Percentiles rank a stretch among this genome's conserved stretches.
Evolutionary conservation across 257 asterid species (phyloP).

Genomic region (Nicotiana otophora): DNA sequence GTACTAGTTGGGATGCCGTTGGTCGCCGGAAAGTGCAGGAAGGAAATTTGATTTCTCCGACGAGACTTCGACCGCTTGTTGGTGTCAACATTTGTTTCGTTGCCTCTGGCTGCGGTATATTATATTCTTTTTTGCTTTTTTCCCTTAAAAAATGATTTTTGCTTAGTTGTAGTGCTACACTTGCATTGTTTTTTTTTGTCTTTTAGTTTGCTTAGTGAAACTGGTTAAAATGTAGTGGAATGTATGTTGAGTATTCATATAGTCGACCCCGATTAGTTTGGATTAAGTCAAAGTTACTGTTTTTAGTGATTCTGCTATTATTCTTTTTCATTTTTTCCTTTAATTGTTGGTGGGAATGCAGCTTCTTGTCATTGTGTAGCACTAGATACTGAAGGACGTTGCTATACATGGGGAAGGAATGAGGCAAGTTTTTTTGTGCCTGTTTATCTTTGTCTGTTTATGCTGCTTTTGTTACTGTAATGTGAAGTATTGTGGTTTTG

Average conservation of each 20-base stretch:
- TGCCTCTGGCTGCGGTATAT: conserved; percentile 82
- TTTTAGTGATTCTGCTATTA: not conserved
- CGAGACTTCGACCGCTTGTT: conserved; percentile 77
- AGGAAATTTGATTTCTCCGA: conserved; percentile 73
- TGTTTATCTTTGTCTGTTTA: too few species aligned
- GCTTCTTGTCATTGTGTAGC: conserved; percentile 96
- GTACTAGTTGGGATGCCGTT: conserved; percentile 78
- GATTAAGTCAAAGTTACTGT: not conserved
- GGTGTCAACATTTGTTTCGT: conserved; percentile 76
- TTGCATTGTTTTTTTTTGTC: too few species aligned
- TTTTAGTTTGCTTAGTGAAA: not conserved
- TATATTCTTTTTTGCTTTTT: not conserved
- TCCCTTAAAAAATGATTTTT: too few species aligned
- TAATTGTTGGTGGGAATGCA: conserved; percentile 24
- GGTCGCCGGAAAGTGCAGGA: conserved; percentile 76
- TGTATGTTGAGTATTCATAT: not conserved
- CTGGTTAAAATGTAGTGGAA: not conserved
- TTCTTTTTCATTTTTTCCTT: not conserved
- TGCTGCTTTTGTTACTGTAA: too few species aligned
- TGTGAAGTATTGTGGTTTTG: too few species aligned
- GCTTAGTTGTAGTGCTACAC: not conserved
- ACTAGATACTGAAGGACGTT: conserved; percentile 83
- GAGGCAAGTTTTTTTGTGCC: conserved; percentile 44
- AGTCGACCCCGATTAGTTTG: not conserved
- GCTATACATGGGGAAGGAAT: conserved; percentile 97